A percentile compares a stretch with the other conserved stretches of the same genome.
phyloP scores from a whole-genome alignment of 2,329 filamentous ascomycete species.

The Plenodomus tracheiphilus region DNA sequence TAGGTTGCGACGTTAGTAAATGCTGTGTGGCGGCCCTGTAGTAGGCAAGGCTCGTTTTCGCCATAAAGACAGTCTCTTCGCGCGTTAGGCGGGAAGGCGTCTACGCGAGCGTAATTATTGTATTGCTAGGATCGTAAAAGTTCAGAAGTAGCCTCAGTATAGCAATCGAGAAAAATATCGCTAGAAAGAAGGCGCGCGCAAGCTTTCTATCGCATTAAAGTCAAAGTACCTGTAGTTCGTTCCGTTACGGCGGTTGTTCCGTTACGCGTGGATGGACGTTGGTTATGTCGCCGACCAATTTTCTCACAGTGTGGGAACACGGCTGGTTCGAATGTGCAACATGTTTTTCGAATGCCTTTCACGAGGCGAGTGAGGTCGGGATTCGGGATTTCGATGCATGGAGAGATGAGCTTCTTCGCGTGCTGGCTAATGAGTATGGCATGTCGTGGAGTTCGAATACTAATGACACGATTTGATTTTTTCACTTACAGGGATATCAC shows the following conservation, averaged over 20 bases:
- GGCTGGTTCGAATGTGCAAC: too few relatives aligned
- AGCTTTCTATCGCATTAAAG: neutral
- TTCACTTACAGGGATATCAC: too few relatives aligned
- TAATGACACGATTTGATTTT: too few relatives aligned
- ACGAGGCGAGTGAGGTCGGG: too few relatives aligned
- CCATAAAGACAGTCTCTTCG: neutral
- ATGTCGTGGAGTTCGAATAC: too few relatives aligned
- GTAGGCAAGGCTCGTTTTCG: neutral
- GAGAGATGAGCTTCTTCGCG: too few relatives aligned
- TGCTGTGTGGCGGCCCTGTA: neutral
- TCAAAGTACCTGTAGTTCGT: conserved; percentile 3
- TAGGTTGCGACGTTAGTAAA: neutral
- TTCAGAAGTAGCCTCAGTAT: neutral
- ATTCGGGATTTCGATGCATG: too few relatives aligned
- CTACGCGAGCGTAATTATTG: neutral
- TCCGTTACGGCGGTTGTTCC: conserved; percentile 4
- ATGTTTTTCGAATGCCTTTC: too few relatives aligned
- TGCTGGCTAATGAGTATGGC: too few relatives aligned
- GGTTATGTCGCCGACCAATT: too few relatives aligned
- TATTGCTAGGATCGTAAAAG: neutral
- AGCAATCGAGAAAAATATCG: neutral
- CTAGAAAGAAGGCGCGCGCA: neutral
- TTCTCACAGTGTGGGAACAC: too few relatives aligned
- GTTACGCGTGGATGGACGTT: conserved; percentile 3
- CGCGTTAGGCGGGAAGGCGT: neutral